Conservation (phyloP, 345 rosid genomes). For the Pugionium dolabratum region DNA sequence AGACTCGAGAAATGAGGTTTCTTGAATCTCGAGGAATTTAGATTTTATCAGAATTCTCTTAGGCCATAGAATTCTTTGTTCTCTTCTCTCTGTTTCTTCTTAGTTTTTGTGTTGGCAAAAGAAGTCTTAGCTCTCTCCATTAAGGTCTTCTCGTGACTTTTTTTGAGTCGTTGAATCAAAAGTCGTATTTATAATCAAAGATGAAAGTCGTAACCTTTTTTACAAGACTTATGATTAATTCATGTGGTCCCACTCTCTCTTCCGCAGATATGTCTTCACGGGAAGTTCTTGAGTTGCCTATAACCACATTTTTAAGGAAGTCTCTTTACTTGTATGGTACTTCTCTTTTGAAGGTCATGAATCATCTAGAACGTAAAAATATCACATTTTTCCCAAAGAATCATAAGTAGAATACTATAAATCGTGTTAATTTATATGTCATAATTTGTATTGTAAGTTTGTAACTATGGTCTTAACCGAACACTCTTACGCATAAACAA, state of each 20-base stretch:
- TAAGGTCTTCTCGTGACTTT: neutral
- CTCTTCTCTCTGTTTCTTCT: neutral
- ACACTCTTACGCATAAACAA: neutral
- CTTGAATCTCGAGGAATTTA: neutral
- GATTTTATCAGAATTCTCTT: neutral
- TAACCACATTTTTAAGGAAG: neutral
- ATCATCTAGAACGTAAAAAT: neutral
- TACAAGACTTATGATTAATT: neutral
- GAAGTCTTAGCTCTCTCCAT: neutral
- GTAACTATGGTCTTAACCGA: neutral
- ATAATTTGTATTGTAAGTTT: neutral
- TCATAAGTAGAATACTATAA: neutral
- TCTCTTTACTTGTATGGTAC: constrained; percentile 21
- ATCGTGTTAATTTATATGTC: neutral
- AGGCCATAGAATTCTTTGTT: neutral
- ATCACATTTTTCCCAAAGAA: neutral
- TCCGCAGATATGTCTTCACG: constrained; percentile 10
- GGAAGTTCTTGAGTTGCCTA: constrained; percentile 1
- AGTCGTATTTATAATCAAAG: neutral
- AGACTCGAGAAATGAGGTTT: neutral
- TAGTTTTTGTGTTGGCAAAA: neutral
- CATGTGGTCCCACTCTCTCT: constrained; percentile 4
- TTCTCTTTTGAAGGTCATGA: constrained; percentile 1
- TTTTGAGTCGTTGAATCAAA: neutral
- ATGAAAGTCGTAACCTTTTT: neutral